phyloP scores from a whole-genome alignment of 306 rosid genomes.

The Cotoneaster glaucophyllus region DNA sequence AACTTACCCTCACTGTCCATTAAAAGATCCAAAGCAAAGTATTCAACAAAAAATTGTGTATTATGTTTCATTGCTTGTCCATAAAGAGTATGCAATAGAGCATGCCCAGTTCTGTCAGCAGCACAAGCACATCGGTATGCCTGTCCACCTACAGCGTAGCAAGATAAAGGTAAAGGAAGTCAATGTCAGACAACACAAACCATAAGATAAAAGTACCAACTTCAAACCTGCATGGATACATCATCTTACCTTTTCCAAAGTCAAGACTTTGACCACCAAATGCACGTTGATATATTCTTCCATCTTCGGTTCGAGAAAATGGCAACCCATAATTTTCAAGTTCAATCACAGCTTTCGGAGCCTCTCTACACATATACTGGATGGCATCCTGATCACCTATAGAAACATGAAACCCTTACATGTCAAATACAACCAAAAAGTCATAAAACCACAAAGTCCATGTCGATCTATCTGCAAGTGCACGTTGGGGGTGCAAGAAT shows the following conservation, averaged over 20 bases:
- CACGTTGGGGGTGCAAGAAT: not conserved
- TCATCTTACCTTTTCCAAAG: constrained; percentile 70
- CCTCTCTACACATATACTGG: constrained; percentile 94
- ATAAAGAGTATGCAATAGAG: constrained; percentile 77
- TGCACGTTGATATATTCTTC: constrained; percentile 89
- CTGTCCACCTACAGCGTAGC: constrained; percentile 63
- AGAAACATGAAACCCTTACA: constrained; percentile 15
- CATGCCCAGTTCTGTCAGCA: constrained; percentile 95
- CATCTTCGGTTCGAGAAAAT: constrained; percentile 81
- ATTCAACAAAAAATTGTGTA: constrained; percentile 87
- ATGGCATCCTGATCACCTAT: constrained; percentile 97
- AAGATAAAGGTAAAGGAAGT: constrained; percentile 11
- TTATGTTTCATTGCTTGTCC: constrained; percentile 92
- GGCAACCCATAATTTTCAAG: constrained; percentile 89
- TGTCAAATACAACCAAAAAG: constrained; percentile 3
- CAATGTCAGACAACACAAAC: constrained; percentile 13
- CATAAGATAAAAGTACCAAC: not conserved
- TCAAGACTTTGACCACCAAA: constrained; percentile 96
- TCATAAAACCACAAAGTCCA: not conserved
- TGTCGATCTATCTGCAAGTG: not conserved
- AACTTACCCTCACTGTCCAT: constrained; percentile 74
- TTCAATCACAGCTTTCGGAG: constrained; percentile 92
- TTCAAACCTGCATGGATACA: constrained; percentile 7
- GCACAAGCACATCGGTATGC: constrained; percentile 97
- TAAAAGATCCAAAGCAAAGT: constrained; percentile 77